Base-by-base conservation (phyloP, 352 stramenopile species). In the Phytophthora sansomeana region DNA sequence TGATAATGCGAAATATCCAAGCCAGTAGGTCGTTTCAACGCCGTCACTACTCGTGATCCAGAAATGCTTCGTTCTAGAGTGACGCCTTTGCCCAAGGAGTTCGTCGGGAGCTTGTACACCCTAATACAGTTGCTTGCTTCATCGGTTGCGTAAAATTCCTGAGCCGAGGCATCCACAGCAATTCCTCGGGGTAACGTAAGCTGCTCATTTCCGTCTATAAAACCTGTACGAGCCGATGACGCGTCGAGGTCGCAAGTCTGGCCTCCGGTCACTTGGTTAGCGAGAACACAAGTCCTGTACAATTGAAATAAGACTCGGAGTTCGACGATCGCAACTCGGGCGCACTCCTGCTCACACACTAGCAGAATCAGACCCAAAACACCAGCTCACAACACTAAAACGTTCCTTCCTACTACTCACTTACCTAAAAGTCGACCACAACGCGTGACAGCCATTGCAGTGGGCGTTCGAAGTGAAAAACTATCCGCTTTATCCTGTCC, bases 1-100 rank as follows among this genome's bases (percentile, higher is more conserved):
- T 93, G 85, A 41, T 92, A 92, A 67, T 90, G 85, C 1, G 81
- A 91, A 17, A 87, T 49, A 58, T 85, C 80, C 9, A 91, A 65
- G 4, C 75, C 76, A 26, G 51, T 69, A 8, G 78, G 80, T 17
- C 74, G 65, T 54, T 85, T 80, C 9, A 91, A 43, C 6, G 33
- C 32, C 7, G 41, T 26, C 41, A n/a, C n/a, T 43, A 7, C 39
- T 10, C 19, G 30, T 57, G 53, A 39, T 19, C 54, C 56, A 33
- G 61, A 33, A 63, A 75, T 75, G 30, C 49, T 75, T 33, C 67
- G 61, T 24, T 75, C 67, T 16, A 75, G 30, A 33, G 28, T 30
- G 11, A 42, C 50, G 17, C 67, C 19, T 75, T 75, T 75, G 9
- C 36, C 24, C 8, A 63, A 35, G 24, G 38, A 21, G 41, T 50